A percentile compares a stretch with the other conserved stretches of the same genome.
Conservation (phyloP, 805 yeast genomes). For the Sungouiozyma intestinalis region DNA sequence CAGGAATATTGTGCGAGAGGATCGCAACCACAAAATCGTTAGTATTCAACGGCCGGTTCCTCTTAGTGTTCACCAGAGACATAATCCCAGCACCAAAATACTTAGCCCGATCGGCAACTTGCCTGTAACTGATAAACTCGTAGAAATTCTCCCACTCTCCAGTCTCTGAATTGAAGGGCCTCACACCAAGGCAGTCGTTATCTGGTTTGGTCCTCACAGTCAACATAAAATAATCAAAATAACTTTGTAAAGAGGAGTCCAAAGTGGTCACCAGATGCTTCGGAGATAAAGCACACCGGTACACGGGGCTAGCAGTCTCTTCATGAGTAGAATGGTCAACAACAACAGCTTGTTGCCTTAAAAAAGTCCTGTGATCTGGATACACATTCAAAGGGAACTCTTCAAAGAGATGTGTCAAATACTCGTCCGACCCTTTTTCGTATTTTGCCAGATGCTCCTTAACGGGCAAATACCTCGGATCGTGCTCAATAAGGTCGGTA, state of each 20-base stretch:
- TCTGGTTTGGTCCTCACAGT: constrained; percentile 31
- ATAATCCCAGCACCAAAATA: constrained; percentile 48
- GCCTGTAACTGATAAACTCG: constrained; percentile 34
- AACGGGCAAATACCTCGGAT: constrained; percentile 12
- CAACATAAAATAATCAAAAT: constrained; percentile 35
- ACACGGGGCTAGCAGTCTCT: constrained; percentile 40
- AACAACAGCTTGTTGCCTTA: constrained; percentile 27
- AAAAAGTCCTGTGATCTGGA: constrained; percentile 15
- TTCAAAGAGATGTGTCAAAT: constrained; percentile 13
- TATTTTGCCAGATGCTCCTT: constrained; percentile 12
- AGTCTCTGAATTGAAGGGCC: constrained; percentile 27
- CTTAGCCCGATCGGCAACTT: constrained; percentile 35
- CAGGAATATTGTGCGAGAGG: constrained; percentile 47
- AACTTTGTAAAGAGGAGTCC: constrained; percentile 38
- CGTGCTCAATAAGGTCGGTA: constrained; percentile 17
- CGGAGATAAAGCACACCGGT: constrained; percentile 34
- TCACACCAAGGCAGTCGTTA: constrained; percentile 37
- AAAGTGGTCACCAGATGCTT: constrained; percentile 29
- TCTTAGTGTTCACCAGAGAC: constrained; percentile 32
- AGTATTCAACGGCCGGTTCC: constrained; percentile 21
- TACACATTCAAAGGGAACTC: constrained; percentile 18
- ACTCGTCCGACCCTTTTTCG: constrained; percentile 20
- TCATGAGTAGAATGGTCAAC: constrained; percentile 29
- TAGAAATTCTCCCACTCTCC: constrained; percentile 34
- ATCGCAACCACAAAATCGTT: constrained; percentile 43